Conservation (phyloP, 2,329 filamentous ascomycete species). For the Microcyclospora pomicola region DNA sequence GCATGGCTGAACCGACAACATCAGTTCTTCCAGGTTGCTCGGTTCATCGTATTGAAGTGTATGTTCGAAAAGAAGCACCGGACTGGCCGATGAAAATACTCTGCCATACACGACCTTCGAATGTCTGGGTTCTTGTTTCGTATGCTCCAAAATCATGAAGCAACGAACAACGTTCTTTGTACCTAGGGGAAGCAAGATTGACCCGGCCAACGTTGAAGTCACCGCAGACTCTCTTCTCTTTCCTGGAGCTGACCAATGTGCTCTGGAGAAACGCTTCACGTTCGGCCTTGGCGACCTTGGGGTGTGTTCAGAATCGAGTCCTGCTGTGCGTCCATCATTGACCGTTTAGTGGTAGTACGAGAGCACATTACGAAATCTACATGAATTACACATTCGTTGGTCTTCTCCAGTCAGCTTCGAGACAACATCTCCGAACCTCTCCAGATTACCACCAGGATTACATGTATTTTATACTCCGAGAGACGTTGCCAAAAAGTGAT, state of each 20-base stretch:
- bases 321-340: too few relatives aligned
- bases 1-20: too few relatives aligned
- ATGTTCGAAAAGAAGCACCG: too few relatives aligned
- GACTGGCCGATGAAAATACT: too few relatives aligned
- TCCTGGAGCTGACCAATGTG: slow-evolving; percentile 44
- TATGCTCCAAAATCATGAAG: slow-evolving; percentile 40
- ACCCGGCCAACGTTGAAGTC: slow-evolving; percentile 50
- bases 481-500: slow-evolving; percentile 24
- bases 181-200: slow-evolving; percentile 47
- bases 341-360: too few relatives aligned
- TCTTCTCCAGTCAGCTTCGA: slow-evolving; percentile 45
- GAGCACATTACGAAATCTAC: slow-evolving; percentile 24
- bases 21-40: too few relatives aligned
- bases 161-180: slow-evolving; percentile 65
- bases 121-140: too few relatives aligned
- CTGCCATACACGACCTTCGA: too few relatives aligned
- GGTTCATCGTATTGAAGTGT: too few relatives aligned
- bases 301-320: neutral
- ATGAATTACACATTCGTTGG: slow-evolving; percentile 72
- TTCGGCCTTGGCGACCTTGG: slow-evolving; percentile 55
- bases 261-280: slow-evolving; percentile 68
- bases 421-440: slow-evolving; percentile 55
- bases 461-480: slow-evolving; percentile 64
- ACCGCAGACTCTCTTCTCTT: slow-evolving; percentile 41
- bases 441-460: slow-evolving; percentile 63